phyloP scores from a whole-genome alignment of 139 green algal genomes.

The Marvania coccoides region DNA sequence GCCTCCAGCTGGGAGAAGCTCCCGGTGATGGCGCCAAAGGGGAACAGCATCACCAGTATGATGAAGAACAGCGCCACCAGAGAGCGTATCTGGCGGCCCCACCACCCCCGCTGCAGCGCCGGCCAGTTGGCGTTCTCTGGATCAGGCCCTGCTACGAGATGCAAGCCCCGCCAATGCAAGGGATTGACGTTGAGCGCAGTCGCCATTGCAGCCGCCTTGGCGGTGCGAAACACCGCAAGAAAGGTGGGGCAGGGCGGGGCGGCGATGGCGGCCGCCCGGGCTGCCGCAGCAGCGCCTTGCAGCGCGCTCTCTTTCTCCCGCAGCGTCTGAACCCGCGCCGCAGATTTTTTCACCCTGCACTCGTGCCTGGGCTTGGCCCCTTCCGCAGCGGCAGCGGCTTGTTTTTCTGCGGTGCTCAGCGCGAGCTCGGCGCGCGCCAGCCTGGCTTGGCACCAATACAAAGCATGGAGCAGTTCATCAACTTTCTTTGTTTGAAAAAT shows the following conservation, averaged over 20 bases:
- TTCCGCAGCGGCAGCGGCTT: not conserved
- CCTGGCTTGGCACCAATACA: slow-evolving; percentile 15
- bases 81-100: slow-evolving; percentile 8
- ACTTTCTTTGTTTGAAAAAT: slow-evolving; percentile 22
- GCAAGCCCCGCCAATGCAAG: slow-evolving; percentile 15
- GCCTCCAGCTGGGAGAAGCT: not conserved
- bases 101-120: slow-evolving; percentile 8
- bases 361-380: not conserved
- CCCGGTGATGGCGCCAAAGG: slow-evolving; percentile 7
- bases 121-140: slow-evolving; percentile 34
- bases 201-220: slow-evolving; percentile 10
- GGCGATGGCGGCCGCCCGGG: not conserved
- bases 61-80: slow-evolving; percentile 1
- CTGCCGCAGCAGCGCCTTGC: not conserved
- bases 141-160: slow-evolving; percentile 11
- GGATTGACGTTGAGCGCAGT: slow-evolving; percentile 20
- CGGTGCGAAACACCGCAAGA: slow-evolving; percentile 17
- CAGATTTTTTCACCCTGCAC: not conserved
- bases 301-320: not conserved
- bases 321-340: not conserved
- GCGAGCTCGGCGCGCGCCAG: not conserved
- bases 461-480: not conserved
- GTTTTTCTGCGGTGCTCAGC: not conserved
- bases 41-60: slow-evolving; percentile 37
- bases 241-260: slow-evolving; percentile 8